Conservation (phyloP, 495 filamentous ascomycete genomes). For the Schizothecium vesticola region DNA sequence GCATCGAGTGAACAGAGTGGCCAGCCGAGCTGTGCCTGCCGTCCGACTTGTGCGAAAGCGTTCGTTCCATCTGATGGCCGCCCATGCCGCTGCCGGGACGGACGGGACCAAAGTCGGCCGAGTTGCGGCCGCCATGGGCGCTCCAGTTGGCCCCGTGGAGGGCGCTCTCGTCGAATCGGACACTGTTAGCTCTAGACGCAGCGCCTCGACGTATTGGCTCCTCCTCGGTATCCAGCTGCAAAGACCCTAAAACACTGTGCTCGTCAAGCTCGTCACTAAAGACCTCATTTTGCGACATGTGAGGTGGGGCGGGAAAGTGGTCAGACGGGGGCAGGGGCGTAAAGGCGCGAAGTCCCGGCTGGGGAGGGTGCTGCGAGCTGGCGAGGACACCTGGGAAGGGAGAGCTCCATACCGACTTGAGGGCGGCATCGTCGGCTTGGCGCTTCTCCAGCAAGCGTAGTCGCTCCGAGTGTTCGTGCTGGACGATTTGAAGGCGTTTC, state of each 20-base stretch:
- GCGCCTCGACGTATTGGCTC: constrained; percentile 76
- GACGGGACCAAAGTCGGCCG: constrained; percentile 69
- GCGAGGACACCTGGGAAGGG: constrained; percentile 72
- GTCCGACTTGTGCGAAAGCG: constrained; percentile 90
- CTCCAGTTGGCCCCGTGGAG: constrained; percentile 81
- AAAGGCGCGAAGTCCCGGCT: neutral
- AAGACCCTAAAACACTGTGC: constrained; percentile 62
- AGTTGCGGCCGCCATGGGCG: constrained; percentile 71
- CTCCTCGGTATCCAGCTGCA: constrained; percentile 74
- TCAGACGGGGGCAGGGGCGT: constrained; percentile 21
- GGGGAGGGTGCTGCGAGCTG: constrained; percentile 74
- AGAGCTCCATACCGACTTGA: constrained; percentile 86
- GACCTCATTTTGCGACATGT: constrained; percentile 63
- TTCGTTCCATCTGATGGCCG: constrained; percentile 71
- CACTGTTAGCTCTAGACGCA: constrained; percentile 91
- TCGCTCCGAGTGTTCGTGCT: constrained; percentile 76
- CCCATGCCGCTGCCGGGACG: constrained; percentile 78
- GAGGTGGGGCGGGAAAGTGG: constrained; percentile 56
- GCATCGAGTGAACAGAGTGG: constrained; percentile 66
- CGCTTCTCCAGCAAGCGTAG: constrained; percentile 73
- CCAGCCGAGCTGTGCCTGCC: constrained; percentile 90
- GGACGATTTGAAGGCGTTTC: constrained; percentile 71
- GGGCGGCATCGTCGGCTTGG: constrained; percentile 70
- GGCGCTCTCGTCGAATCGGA: constrained; percentile 97
- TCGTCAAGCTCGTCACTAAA: constrained; percentile 68